These are phyloP conservation scores for Podospora conica DNA, from an alignment of 495 filamentous ascomycete genomes.

Conservation along the genomic window DNA sequence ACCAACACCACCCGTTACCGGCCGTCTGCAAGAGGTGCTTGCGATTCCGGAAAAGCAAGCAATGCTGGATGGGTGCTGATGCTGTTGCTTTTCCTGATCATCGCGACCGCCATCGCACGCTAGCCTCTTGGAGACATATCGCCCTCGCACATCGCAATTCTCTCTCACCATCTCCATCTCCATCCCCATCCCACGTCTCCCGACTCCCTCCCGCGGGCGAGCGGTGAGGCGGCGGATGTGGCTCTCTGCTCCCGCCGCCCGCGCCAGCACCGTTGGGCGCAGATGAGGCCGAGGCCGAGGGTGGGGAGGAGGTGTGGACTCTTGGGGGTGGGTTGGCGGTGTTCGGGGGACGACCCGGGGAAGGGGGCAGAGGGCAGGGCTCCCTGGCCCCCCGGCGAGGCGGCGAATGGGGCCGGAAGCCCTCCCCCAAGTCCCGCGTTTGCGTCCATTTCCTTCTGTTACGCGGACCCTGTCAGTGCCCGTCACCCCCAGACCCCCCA, in stretches of 20 bases:
- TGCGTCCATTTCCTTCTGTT: conserved; percentile 1
- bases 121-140: background rate
- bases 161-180: background rate
- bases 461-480: conserved; percentile 15
- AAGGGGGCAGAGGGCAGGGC: conserved; percentile 5
- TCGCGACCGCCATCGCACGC: background rate
- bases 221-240: conserved; percentile 17
- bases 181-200: background rate
- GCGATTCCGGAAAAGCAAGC: background rate
- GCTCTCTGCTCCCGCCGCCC: background rate
- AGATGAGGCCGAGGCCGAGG: background rate
- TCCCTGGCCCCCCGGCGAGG: conserved; percentile 9
- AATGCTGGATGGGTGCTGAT: background rate
- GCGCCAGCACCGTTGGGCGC: background rate
- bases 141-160: background rate
- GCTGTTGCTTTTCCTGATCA: background rate
- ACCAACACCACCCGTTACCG: background rate
- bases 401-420: conserved; percentile 17
- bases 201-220: conserved; percentile 6
- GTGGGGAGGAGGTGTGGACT: background rate
- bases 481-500: conserved; percentile 1
- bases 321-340: conserved; percentile 2
- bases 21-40: background rate
- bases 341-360: conserved; percentile 17
- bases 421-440: background rate